Conservation (phyloP, 768 basidiomycete species). For the Rhodotorula sphaerocarpa region DNA sequence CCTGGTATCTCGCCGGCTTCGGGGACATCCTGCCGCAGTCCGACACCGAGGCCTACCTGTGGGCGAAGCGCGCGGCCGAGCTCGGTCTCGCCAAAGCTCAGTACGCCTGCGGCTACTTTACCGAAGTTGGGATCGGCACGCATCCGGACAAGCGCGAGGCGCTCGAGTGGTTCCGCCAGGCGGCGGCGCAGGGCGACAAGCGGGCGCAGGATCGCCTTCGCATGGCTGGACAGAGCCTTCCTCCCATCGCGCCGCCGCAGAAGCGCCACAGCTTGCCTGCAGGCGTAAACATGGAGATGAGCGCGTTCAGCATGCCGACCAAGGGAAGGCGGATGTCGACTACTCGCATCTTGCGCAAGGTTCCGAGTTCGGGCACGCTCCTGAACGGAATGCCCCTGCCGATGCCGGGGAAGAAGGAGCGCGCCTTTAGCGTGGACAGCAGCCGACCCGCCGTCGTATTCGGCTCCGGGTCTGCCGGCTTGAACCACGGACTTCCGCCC, state of each 20-base stretch:
- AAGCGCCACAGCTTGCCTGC: not conserved
- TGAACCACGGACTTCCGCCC: not conserved
- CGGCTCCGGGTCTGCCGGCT: not conserved
- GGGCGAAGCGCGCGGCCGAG: slow-evolving; percentile 94
- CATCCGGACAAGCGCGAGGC: slow-evolving; percentile 61
- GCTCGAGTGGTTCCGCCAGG: slow-evolving; percentile 72
- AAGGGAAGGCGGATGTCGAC: not conserved
- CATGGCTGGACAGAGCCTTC: slow-evolving; percentile 13
- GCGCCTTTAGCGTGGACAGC: slow-evolving; percentile 3
- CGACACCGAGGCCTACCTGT: slow-evolving; percentile 94
- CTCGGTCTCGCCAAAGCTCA: slow-evolving; percentile 86
- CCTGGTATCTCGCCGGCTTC: slow-evolving; percentile 98
- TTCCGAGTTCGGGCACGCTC: not conserved
- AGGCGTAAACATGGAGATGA: too few species aligned
- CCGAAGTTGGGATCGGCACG: slow-evolving; percentile 87
- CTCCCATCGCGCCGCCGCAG: not conserved
- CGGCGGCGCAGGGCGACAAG: slow-evolving; percentile 86
- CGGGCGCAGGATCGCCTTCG: slow-evolving; percentile 73
- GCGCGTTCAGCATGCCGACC: not conserved
- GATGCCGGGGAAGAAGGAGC: not conserved
- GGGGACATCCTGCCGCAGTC: slow-evolving; percentile 95
- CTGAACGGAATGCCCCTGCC: not conserved
- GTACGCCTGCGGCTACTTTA: slow-evolving; percentile 96
- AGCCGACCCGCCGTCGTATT: not conserved
- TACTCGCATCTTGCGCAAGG: slow-evolving; percentile 6